Conservation (phyloP, 108 stramenopile species). For the Skeletonema costatum region DNA sequence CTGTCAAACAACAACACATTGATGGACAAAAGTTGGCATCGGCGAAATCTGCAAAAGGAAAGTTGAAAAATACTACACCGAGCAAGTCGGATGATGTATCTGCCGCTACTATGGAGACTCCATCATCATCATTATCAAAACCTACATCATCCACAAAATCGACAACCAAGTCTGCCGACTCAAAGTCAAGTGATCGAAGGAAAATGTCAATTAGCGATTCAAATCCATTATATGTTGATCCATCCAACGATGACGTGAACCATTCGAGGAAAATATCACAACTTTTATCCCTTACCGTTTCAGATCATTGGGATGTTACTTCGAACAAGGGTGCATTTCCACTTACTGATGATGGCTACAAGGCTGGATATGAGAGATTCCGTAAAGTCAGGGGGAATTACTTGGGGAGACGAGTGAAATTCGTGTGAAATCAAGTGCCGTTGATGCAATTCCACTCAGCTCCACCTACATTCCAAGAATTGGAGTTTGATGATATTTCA, state of each 20-base stretch:
- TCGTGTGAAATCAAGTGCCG: neutral
- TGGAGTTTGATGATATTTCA: conserved; percentile 21
- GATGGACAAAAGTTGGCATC: conserved; percentile 8
- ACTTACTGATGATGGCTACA: neutral
- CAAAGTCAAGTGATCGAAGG: neutral
- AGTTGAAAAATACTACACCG: neutral
- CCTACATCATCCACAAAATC: neutral
- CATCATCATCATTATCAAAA: neutral
- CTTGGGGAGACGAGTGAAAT: neutral
- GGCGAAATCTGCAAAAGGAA: neutral
- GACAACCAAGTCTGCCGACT: neutral
- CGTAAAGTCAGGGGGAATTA: neutral
- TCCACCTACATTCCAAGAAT: conserved; percentile 6
- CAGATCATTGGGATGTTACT: conserved; percentile 22
- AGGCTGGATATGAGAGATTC: conserved; percentile 1
- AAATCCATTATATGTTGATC: conserved; percentile 22
- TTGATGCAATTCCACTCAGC: neutral
- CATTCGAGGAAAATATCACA: conserved; percentile 9
- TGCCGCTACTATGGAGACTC: neutral
- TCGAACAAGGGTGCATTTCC: neutral
- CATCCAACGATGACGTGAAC: conserved; percentile 13
- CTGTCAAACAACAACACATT: conserved; percentile 10
- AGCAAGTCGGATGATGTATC: neutral
- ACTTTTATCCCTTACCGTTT: conserved; percentile 10
- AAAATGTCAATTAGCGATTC: conserved; percentile 1